Conservation (phyloP, 495 filamentous ascomycete species). For the Hamigera avellanea region DNA sequence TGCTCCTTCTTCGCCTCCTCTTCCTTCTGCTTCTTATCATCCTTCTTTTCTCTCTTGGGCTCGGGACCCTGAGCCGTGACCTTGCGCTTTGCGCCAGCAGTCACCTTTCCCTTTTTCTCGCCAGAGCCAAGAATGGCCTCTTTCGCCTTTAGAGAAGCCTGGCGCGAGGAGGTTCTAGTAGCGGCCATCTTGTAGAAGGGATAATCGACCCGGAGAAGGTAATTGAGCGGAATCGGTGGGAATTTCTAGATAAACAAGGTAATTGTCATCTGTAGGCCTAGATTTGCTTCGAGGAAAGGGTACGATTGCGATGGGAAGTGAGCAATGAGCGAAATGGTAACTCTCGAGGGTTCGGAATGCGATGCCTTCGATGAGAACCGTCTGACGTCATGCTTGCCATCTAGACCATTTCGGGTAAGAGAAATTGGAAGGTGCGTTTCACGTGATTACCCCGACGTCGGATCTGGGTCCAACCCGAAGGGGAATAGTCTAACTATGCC, state of each 20-base stretch:
- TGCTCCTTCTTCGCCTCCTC: slow-evolving; percentile 1
- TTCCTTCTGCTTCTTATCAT: slow-evolving; percentile 7
- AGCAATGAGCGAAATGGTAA: background rate
- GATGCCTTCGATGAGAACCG: slow-evolving; percentile 6
- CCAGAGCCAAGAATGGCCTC: slow-evolving; percentile 23
- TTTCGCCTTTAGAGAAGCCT: slow-evolving; percentile 35
- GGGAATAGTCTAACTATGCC: no score
- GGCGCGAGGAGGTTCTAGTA: slow-evolving; percentile 28
- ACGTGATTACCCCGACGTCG: no score
- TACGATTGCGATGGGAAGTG: no score
- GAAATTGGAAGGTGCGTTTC: no score
- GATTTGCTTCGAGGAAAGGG: no score
- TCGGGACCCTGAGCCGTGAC: slow-evolving; percentile 11
- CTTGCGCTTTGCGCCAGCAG: slow-evolving; percentile 26
- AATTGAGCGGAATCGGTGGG: background rate
- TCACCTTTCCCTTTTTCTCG: slow-evolving; percentile 12
- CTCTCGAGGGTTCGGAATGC: background rate
- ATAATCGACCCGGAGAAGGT: background rate
- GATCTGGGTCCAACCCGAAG: no score
- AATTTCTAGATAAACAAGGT: background rate
- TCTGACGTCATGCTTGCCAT: slow-evolving; percentile 14
- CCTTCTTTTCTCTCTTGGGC: slow-evolving; percentile 24
- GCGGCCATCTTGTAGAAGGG: slow-evolving; percentile 13
- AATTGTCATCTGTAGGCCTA: background rate
- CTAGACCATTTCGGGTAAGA: no score